Base-by-base conservation (phyloP, 2,329 filamentous ascomycete genomes). In the Pseudogymnoascus verrucosus region DNA sequence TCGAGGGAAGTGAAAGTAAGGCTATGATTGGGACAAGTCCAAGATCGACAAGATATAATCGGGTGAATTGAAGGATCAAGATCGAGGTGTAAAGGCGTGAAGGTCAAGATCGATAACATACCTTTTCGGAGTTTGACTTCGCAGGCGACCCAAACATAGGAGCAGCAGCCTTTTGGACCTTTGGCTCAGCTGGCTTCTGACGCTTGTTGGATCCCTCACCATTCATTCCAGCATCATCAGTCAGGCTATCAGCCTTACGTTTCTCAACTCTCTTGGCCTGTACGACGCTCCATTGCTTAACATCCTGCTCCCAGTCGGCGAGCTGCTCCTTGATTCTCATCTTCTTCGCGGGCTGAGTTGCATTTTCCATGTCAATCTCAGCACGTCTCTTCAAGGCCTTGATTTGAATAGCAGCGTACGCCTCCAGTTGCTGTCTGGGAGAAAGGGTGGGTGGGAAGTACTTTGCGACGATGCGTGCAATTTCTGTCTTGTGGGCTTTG, bases 121-220 rank as follows among this genome's bases (percentile, higher is more conserved):
- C 51, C 36, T 26, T 63, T 5, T 39, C 47, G 26, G 47, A 5
- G 12, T 10, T 57, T 14, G 23, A n/a, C 12, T 39, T 47, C 16
- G 23, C 39, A 28, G 47, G 36, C 23, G 19, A 37, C 37, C 31
- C 31, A 60, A 37, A 31, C 34, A 34, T n/a, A 19, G 36, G 54
- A 5, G 62, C 62, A 34, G 11, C 31, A 21, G 8, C 40, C 47
- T 54, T 31, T 8, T 21, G 37, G 10, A 37, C 26, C 31, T 40
- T 36, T 19, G 23, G 44, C 63, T 62, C 26, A 11, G 23, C 34
- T 34, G 60, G 64, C 61, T 65, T 68, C 14, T 62, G 54, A 42
- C 68, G 66, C 64, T 73, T 73, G 31, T 42, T 68, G 6, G 67
- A 67, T 5, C 42, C 34, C 47, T 67, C 69, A n/a, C 65, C 64